Evolutionary conservation across 208 protist genomes (phyloP), one percentile per base, ranked within the genome.

Genomic region (Acanthamoeba culbertsoni): DNA sequence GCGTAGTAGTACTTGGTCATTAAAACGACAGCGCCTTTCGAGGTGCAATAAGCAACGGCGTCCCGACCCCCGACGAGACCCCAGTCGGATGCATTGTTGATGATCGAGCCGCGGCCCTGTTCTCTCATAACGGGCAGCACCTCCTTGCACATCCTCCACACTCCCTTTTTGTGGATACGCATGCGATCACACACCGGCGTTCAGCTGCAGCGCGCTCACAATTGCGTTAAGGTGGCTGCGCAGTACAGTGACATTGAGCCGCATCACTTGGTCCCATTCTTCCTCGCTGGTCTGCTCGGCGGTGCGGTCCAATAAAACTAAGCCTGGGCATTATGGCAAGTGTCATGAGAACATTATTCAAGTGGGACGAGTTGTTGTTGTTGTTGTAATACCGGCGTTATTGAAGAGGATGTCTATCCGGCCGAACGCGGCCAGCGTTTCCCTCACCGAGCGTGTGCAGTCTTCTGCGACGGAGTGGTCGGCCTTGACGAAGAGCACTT

Each of bases 1-100:
- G 63, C 31, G n/a, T 23, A 20, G 28, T 18, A 75, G 18, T 18
- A 84, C 73, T 84, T 84, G 33, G 91, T 93, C 57, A 93, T 73
- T 1, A 53, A 45, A 5, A 93, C 91, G 42, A 93, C 91, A 33
- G 91, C 91, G 63, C 91, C 82, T 33, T 93, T 93, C 43, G 91
- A 93, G 28, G 91, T 90, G 68, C 91, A 93, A 43, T 93, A 93
- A 37, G 91, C 82, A 20, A 53, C 91, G 35, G 91, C 91, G 45
- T 91, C 68, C 23, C 75, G 46, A 20, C 77, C 55, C 16, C 77
- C 91, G 20, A 84, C 68, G 48, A 93, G 42, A 18, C 77, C 91
- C 91, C 91, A 93, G 33, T 93, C 91, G 0, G 57, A 92, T 42
- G 91, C 91, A 31, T 93, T 91, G 79, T 93, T 93, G 33, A 93